Conservation (phyloP, 768 basidiomycete species). For the Boletus coccyginus region DNA sequence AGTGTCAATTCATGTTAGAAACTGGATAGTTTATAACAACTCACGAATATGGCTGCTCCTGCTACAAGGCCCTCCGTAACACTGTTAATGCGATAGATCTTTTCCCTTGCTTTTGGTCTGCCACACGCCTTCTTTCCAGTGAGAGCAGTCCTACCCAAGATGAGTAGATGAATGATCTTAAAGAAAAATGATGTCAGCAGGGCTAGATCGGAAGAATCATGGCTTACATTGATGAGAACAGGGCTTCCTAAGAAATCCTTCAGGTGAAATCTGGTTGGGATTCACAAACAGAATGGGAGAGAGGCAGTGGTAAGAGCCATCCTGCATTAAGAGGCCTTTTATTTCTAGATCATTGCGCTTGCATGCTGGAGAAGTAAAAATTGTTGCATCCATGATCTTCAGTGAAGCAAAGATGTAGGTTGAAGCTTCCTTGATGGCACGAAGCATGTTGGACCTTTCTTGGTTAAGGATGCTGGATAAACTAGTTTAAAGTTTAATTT, state of each 20-base stretch:
- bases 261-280: too few species aligned
- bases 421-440: neutral
- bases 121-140: neutral
- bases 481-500: neutral
- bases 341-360: neutral
- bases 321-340: neutral
- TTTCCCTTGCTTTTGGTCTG: neutral
- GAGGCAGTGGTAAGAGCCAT: neutral
- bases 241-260: too few species aligned
- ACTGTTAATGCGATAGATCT: neutral
- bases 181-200: too few species aligned
- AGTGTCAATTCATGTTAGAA: too few species aligned
- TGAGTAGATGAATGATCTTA: too few species aligned
- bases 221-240: too few species aligned
- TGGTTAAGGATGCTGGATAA: neutral
- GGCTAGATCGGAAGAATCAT: too few species aligned
- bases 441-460: conserved; percentile 1
- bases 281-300: neutral
- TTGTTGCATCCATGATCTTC: too few species aligned
- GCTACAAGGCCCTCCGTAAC: neutral
- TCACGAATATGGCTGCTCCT: neutral
- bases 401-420: too few species aligned
- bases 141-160: too few species aligned
- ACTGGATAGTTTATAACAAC: too few species aligned
- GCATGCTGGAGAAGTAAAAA: neutral